These are phyloP conservation scores for Scheffersomyces illinoinensis DNA, from an alignment of 1,139 yeast species.

Conservation along the genomic window DNA sequence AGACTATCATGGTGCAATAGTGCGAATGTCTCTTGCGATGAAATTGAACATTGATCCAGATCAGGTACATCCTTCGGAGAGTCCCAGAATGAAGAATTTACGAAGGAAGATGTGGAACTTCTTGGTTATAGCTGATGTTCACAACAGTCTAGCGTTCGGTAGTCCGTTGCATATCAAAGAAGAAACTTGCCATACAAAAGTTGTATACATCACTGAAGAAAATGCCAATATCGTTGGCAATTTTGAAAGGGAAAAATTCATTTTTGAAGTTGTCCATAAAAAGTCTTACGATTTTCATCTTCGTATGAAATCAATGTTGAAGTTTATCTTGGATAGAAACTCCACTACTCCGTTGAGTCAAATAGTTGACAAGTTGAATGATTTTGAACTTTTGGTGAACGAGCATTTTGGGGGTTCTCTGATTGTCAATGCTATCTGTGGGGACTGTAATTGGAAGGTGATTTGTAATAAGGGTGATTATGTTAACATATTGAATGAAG, in stretches of 20 bases:
- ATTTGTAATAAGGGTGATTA: neutral
- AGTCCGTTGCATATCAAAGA: constrained; percentile 6
- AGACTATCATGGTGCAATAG: constrained; percentile 11
- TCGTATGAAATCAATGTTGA: neutral
- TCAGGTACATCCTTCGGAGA: constrained; percentile 10
- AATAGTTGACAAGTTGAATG: constrained; percentile 7
- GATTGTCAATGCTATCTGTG: neutral
- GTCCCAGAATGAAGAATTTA: constrained; percentile 12
- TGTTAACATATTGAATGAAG: neutral
- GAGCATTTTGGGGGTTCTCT: constrained; percentile 1
- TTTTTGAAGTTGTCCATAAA: neutral
- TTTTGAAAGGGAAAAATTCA: constrained; percentile 1
- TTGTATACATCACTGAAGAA: constrained; percentile 3
- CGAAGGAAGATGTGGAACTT: constrained; percentile 18
- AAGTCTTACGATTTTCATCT: neutral
- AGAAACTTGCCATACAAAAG: neutral
- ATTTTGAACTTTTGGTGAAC: constrained; percentile 6
- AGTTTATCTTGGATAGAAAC: constrained; percentile 1
- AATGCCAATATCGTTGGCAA: constrained; percentile 9
- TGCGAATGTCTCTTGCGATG: constrained; percentile 13
- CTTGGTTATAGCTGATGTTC: constrained; percentile 11
- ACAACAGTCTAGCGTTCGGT: constrained; percentile 14
- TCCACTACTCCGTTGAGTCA: constrained; percentile 2
- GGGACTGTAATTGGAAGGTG: neutral
- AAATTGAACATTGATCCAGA: constrained; percentile 15